Evolutionary conservation across 2,329 filamentous ascomycete genomes (phyloP).

Genomic region (Fusarium lyarnte): DNA sequence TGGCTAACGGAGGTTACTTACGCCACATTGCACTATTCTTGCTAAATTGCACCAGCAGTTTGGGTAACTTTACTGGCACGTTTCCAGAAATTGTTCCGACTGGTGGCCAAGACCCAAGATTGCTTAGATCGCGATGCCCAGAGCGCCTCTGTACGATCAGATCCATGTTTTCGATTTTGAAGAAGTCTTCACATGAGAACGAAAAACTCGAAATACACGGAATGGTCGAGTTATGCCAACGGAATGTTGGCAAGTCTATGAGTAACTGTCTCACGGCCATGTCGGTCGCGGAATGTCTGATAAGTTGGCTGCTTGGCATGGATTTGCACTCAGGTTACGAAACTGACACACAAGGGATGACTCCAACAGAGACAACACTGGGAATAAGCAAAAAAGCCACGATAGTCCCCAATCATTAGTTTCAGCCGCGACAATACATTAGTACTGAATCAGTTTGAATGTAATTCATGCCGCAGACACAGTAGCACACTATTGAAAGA

Average conservation of each 20-base stretch:
- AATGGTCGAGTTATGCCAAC: constrained; percentile 11
- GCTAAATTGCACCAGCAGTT: neutral
- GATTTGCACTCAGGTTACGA: constrained; percentile 16
- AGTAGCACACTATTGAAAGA: constrained; percentile 21
- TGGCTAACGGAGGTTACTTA: neutral
- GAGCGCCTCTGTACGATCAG: neutral
- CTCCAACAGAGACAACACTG: neutral
- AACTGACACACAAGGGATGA: constrained; percentile 29
- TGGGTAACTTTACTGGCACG: constrained; percentile 9
- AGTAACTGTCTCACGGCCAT: constrained; percentile 9
- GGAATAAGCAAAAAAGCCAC: constrained; percentile 10
- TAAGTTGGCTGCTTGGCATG: constrained; percentile 15
- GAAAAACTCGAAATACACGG: constrained; percentile 10
- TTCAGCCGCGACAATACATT: neutral
- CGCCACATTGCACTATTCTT: constrained; percentile 24
- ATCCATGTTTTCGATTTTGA: constrained; percentile 5
- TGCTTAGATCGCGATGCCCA: constrained; percentile 16
- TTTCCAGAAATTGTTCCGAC: constrained; percentile 7
- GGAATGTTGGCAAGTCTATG: constrained; percentile 5
- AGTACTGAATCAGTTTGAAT: neutral
- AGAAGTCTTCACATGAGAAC: neutral
- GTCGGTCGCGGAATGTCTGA: constrained; percentile 25
- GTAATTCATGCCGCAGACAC: neutral
- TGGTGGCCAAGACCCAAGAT: constrained; percentile 2
- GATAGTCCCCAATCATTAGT: constrained; percentile 3